Evolutionary conservation across 345 rosid species (phyloP), one percentile per base, ranked within the genome.

Genomic region (Linum lewisii): DNA sequence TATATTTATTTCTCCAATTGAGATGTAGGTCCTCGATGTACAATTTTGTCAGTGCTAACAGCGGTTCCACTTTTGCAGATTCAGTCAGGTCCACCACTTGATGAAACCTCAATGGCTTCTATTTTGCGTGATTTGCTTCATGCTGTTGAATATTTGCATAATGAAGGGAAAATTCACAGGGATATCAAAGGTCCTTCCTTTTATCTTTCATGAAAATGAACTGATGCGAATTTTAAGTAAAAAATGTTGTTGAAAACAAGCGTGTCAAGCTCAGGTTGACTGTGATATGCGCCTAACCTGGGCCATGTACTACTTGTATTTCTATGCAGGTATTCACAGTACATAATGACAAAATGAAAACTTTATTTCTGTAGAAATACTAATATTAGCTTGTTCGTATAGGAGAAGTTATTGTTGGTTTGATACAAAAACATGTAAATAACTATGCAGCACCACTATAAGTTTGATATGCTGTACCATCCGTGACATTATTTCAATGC

Each of bases 141-240:
- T 74, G 99, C 99, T 54, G 69, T 94, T 72, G 99, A 94, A 70
- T 94, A 94, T 76, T 82, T 94, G 66, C 99, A 94, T 69, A 74
- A 66, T 44, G 97, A 94, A 72, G 93, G 97, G 59, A 94, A 90
- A 72, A 94, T 94, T 73, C 99, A 94, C 81, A 79, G 97, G 72
- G 99, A 94, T 78, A 87, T 94, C 63, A 94, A 94, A 94, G 99
- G 99, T 94, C 14, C 53, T 54, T n/a, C 19, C 24, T 21, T 19
- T 34, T n/a, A 6, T 20, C 54, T 24, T 58, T 34, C 26, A 16
- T 54, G 36, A 42, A 11, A 42, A 42, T 42, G 9, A 42, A 42
- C 14, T 42, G 47, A 2, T 11, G 47, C 47, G 4, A 11, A 11
- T 29, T 29, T 29, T 29, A 29, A 1, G 34, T 42, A 2, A 16